Base-by-base conservation (phyloP, 192 early-diverging fungal species). In the Backusella psychrophila region DNA sequence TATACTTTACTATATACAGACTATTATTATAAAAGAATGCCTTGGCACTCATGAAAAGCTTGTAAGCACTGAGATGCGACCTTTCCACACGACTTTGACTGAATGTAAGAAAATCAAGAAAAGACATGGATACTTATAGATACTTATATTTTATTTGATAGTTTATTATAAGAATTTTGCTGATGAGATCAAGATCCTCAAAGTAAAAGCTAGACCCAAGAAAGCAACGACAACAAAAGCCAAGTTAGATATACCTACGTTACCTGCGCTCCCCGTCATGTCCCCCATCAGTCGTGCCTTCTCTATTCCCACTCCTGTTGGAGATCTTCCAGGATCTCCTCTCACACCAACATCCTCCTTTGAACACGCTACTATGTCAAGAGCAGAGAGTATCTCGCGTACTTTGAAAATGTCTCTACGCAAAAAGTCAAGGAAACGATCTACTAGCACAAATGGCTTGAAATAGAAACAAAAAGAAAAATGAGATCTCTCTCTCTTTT, bases 141-240 rank as follows among this genome's bases (percentile, higher is more conserved):
- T 21, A n/a, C 6, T 53, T 9, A 53, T 26, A 59, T 56, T 19
- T 15, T 33, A 31, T 34, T 74, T 14, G 46, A 69, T 63, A 90
- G 89, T 89, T 23, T 93, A 88, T 82, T 59, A 86, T n/a, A 87
- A 86, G 72, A 93, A 89, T 66, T 93, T 91, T 78, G 84, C 75
- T 31, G 87, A 86, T n/a, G 92, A 93, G 76, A 91, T 93, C 29
- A 69, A 71, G 19, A 75, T 75, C 14, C 33, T 85, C 17, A 70
- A 75, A 31, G 69, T 49, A 46, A 71, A 67, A 77, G 67, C 23
- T 36, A 68, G 66, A 68, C 29, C 29, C 19, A 68, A 35, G 66
- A 68, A 68, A 36, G 66, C 29, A 17, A 35, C 33, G 33, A 68
- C 66, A 5, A 11, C 38, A 31, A 66, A 4, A 12, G 2, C 11